Percentiles rank a stretch among this genome's conserved stretches.
phyloP scores from a whole-genome alignment of 1,284 basidiomycete species.

The Cryptococcus sp. region DNA sequence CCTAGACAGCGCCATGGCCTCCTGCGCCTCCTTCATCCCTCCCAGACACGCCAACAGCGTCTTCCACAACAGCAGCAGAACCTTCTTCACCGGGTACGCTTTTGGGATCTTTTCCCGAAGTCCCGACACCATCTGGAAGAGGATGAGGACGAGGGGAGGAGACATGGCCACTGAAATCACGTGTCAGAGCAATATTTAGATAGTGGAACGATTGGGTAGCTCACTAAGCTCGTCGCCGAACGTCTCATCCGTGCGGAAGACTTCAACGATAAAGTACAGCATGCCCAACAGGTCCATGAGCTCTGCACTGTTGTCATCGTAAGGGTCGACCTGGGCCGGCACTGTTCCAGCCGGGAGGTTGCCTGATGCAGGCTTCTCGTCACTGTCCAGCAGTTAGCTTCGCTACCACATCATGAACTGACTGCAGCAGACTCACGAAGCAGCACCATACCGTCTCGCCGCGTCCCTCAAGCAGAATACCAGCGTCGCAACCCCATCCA shows the following conservation, averaged over 20 bases:
- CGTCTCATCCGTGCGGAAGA: constrained; percentile 84
- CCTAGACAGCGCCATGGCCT: constrained; percentile 80
- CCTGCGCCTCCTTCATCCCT: constrained; percentile 77
- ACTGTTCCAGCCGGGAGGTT: constrained; percentile 8
- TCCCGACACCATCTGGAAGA: constrained; percentile 83
- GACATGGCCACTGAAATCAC: constrained; percentile 76
- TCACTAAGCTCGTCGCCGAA: constrained; percentile 93
- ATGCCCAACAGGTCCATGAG: constrained; percentile 87
- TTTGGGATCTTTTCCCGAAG: constrained; percentile 91
- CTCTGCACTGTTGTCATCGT: constrained; percentile 62
- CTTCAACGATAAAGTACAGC: constrained; percentile 88
- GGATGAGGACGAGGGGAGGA: constrained; percentile 86
- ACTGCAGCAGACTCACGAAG: constrained; percentile 28
- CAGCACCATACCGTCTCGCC: constrained; percentile 67
- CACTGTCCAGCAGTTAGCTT: too few species aligned
- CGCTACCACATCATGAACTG: too few species aligned
- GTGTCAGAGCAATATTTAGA: constrained; percentile 1
- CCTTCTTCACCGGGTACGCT: constrained; percentile 95
- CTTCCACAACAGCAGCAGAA: constrained; percentile 96
- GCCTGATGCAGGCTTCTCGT: constrained; percentile 12
- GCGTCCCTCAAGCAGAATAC: constrained; percentile 88
- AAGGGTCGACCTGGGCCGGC: constrained; percentile 32
- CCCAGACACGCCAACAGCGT: constrained; percentile 87
- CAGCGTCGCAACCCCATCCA: constrained; percentile 79
- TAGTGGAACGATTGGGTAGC: constrained; percentile 42